Percentiles rank a stretch among this genome's conserved stretches.
Evolutionary conservation across 441 rosid genomes (phyloP).

Genomic region (Heliophila coronopifolia): DNA sequence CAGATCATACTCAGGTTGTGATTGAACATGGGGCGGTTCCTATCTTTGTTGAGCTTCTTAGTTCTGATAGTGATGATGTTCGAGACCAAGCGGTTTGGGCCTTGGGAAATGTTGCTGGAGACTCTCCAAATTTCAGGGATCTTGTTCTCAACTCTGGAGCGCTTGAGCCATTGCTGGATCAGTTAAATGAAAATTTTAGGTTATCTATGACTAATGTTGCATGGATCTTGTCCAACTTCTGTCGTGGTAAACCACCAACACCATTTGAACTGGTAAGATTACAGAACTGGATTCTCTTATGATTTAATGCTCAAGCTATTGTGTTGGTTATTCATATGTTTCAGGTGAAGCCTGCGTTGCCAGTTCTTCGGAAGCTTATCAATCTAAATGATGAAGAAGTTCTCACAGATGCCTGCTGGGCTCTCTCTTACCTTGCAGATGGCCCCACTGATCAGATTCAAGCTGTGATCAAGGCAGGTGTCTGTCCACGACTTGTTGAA

Average conservation of each 20-base stretch:
- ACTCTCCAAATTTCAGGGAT: conserved; percentile 82
- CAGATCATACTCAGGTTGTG: conserved; percentile 74
- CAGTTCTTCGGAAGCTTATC: conserved; percentile 57
- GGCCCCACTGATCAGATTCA: conserved; percentile 87
- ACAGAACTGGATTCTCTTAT: conserved; percentile 6
- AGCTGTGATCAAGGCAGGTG: conserved; percentile 65
- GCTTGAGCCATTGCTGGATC: conserved; percentile 52
- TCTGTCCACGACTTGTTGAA: conserved; percentile 64
- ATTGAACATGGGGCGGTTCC: conserved; percentile 81
- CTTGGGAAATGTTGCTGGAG: conserved; percentile 90
- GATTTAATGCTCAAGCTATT: too few relatives aligned
- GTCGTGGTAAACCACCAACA: conserved; percentile 55
- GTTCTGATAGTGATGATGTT: conserved; percentile 55
- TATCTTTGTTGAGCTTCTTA: conserved; percentile 38
- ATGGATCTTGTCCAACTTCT: conserved; percentile 81
- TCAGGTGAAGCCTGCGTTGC: conserved; percentile 79
- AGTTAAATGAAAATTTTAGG: conserved; percentile 70
- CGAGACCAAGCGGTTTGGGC: conserved; percentile 97
- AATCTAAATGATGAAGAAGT: conserved; percentile 82
- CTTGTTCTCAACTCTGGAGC: conserved; percentile 76
- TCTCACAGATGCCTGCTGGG: conserved; percentile 89
- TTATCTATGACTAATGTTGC: conserved; percentile 93
- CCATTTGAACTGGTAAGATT: conserved; percentile 44
- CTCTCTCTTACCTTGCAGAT: conserved; percentile 82
- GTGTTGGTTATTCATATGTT: not conserved